Evolutionary conservation across 805 yeast genomes (phyloP), one percentile per base, ranked within the genome.

Genomic region (Wickerhamomyces pijperi): DNA sequence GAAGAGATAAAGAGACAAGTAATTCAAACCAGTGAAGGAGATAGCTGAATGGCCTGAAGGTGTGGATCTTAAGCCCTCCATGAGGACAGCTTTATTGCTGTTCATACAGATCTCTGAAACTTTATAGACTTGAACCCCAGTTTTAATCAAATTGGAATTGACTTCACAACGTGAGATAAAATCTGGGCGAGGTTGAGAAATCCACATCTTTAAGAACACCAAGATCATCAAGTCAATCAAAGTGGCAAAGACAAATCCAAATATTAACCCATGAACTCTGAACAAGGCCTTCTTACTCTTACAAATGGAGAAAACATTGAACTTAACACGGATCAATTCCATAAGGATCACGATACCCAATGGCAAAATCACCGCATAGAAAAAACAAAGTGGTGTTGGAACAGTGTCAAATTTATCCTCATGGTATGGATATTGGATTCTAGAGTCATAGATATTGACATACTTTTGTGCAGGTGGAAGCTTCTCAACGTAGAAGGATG

Each of bases 181-280:
- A 60, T 90, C 97, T 0, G 97, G 97, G 38, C 97, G 66, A 43
- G 82, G 84, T 50, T 95, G 70, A 6, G 95, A 95, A 38, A 90
- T 74, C 74, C 81, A 74, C 51, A 80, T 76, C 59, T 90, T 90
- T 39, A 85, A 54, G 13, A 78, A 63, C 48, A 45, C 38, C 9
- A 48, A 42, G 9, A 46, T 36, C n/a, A 45, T 36, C 1, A 42
- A 41, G 2, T 49, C 47, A 5, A 49, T 28, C 1, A 47, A 34
- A 12, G 47, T 32, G 4, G 48, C 38, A 8, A 41, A 28, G 7
- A 36, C 18, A 11, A 49, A 34, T 2, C 46, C 46, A 5, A 48
- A 32, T 6, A 39, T 6, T 9, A 48, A 39, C 7, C 42, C 36
- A 34, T 49, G 51, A 2, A 43, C n/a, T 38, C 39, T 29, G 40